Conservation (phyloP, 768 basidiomycete genomes). For the Leccinum uliginosum region DNA sequence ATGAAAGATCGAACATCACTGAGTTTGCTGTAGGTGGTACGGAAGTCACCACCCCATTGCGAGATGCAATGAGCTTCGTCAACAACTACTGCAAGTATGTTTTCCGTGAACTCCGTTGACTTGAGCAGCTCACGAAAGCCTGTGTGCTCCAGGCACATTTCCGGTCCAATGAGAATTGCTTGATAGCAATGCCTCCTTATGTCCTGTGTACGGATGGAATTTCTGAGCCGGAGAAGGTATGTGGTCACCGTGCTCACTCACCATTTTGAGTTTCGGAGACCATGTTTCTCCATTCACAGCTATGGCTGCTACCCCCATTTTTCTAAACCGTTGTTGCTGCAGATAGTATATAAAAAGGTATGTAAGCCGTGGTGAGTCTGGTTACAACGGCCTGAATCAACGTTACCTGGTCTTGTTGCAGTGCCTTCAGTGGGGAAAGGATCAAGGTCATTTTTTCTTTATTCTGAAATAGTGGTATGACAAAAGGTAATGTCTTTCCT, state of each 20-base stretch:
- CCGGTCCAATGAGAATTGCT: not conserved
- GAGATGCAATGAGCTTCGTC: not conserved
- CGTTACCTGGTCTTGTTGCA: not conserved
- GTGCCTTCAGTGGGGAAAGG: not conserved
- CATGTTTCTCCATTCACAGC: not conserved
- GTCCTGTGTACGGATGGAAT: not conserved
- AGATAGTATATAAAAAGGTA: not conserved
- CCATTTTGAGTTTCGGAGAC: not conserved
- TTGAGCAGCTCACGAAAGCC: not conserved
- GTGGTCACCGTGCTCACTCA: too few relatives aligned
- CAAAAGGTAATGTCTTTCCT: not conserved
- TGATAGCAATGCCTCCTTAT: not conserved
- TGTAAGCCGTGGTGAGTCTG: not conserved
- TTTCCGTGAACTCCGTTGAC: not conserved
- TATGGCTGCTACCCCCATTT: not conserved
- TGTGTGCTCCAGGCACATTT: not conserved
- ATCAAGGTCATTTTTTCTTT: not conserved
- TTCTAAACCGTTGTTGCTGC: not conserved
- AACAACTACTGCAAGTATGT: not conserved
- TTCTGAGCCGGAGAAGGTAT: not conserved
- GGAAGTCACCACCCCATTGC: not conserved
- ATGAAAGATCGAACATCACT: not conserved
- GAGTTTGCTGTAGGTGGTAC: not conserved
- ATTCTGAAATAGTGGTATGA: not conserved
- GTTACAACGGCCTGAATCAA: not conserved